Base-by-base conservation (phyloP, 1,284 basidiomycete genomes). In the Boletus hoseneyae region DNA sequence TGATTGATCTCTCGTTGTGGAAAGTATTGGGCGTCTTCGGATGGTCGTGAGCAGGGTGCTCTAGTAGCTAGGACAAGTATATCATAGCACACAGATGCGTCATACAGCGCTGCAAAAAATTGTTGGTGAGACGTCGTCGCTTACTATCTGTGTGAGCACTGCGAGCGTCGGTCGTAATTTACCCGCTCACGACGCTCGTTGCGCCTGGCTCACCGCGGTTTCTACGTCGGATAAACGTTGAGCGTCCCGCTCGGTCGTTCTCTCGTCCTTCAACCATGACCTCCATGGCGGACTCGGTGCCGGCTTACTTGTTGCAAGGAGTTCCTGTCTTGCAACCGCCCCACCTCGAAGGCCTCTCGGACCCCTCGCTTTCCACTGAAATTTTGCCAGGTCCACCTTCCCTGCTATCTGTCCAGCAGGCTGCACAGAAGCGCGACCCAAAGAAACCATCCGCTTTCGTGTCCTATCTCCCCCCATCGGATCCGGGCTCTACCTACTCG, bases 401-500 rank as follows among this genome's bases (percentile, higher is more conserved):
- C 57, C 66, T 87, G 56, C 73, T 77, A 54, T 80, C 84, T 59
- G 71, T 83, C 48, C 81, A 85, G 69, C 84, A 85, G 67, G 71
- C 77, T 55, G 68, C 73, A 52, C 75, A 79, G 58, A 86, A 84
- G 71, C 82, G 82, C 64, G 87, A 90, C 72, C 81, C 83, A 63
- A 87, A 78, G 74, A 89, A 89, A 71, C 78, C 80, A 47, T 69
- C 74, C 55, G 72, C 77, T 56, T 70, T 75, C 53, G 73, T 80
- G 70, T 88, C 87, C 48, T 90, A 90, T 74, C 75, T 90, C 64
- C 87, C 87, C 47, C 70, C 79, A 56, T 82, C 83, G 63, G 88
- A 90, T 76, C 87, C 87, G 55, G 87, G 88, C 63, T 85, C 87
- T 57, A 90, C 87, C 16, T 90, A 89, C 72, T 79, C 83, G 66